Percentiles rank a stretch among this genome's conserved stretches.
phyloP scores from a whole-genome alignment of 1,284 basidiomycete species.

The Omphalotus olearius region DNA sequence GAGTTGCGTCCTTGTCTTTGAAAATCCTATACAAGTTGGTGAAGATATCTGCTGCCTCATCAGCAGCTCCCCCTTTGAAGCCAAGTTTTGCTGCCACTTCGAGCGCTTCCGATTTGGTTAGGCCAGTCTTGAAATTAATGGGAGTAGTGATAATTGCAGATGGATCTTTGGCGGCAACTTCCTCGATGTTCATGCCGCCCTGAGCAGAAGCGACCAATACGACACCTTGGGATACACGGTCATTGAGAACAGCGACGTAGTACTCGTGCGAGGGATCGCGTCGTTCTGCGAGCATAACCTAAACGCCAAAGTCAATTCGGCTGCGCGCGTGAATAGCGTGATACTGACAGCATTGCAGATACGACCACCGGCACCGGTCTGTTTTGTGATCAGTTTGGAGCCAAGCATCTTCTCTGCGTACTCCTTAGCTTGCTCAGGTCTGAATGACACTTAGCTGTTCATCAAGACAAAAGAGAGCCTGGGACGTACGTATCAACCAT shows the following conservation, averaged over 20 bases:
- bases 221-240: slow-evolving; percentile 85
- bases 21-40: slow-evolving; percentile 95
- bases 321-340: slow-evolving; percentile 10
- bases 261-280: slow-evolving; percentile 95
- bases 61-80: slow-evolving; percentile 71
- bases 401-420: slow-evolving; percentile 94
- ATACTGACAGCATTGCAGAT: slow-evolving; percentile 87
- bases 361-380: slow-evolving; percentile 91
- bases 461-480: slow-evolving; percentile 6
- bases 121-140: slow-evolving; percentile 85
- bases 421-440: slow-evolving; percentile 87
- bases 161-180: slow-evolving; percentile 97
- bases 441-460: slow-evolving; percentile 27
- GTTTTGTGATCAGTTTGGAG: slow-evolving; percentile 96
- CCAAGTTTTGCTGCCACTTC: slow-evolving; percentile 88
- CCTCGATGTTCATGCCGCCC: slow-evolving; percentile 98
- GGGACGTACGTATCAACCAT: slow-evolving; percentile 66
- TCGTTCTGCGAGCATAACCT: slow-evolving; percentile 98
- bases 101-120: slow-evolving; percentile 72
- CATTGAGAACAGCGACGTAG: slow-evolving; percentile 97
- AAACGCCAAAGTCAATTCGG: slow-evolving; percentile 2
- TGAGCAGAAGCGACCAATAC: slow-evolving; percentile 94
- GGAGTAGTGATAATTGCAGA: slow-evolving; percentile 94
- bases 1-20: slow-evolving; percentile 98
- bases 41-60: slow-evolving; percentile 91